Conservation (phyloP, 768 basidiomycete genomes). For the Auriscalpium vulgare region DNA sequence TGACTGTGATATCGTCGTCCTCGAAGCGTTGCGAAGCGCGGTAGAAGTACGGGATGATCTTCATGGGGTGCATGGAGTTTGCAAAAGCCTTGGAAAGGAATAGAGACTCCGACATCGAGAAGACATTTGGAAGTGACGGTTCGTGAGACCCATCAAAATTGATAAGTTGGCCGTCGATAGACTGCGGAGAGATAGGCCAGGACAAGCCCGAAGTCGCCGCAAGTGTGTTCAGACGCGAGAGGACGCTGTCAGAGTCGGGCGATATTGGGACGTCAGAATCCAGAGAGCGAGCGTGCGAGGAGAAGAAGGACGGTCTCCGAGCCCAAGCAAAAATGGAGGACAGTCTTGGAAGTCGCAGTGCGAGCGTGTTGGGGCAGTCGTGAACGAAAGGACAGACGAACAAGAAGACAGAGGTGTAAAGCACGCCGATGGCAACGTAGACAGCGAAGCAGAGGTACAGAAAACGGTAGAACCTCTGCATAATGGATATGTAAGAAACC, state of each 20-base stretch:
- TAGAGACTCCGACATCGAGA: constrained; percentile 8
- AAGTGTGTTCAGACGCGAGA: background rate
- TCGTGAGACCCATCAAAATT: constrained; percentile 3
- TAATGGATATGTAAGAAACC: background rate
- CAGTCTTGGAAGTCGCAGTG: background rate
- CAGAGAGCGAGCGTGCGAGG: background rate
- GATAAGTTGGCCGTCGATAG: background rate
- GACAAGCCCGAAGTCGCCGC: background rate
- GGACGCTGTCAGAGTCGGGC: constrained; percentile 1
- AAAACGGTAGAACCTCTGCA: background rate
- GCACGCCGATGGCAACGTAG: constrained; percentile 7
- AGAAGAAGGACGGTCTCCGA: constrained; percentile 1
- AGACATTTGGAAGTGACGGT: background rate
- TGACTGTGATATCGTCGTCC: constrained; percentile 70
- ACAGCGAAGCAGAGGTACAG: constrained; percentile 3
- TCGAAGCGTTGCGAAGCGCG: constrained; percentile 50
- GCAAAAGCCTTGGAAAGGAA: constrained; percentile 67
- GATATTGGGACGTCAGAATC: background rate
- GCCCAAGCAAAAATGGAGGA: background rate
- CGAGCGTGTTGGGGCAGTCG: constrained; percentile 9
- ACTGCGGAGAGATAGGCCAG: background rate
- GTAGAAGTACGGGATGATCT: constrained; percentile 78
- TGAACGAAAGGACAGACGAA: constrained; percentile 12
- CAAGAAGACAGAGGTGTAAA: constrained; percentile 14
- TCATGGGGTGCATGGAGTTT: constrained; percentile 61